phyloP scores from a whole-genome alignment of 805 yeast genomes.

The Starmera pachycereana region DNA sequence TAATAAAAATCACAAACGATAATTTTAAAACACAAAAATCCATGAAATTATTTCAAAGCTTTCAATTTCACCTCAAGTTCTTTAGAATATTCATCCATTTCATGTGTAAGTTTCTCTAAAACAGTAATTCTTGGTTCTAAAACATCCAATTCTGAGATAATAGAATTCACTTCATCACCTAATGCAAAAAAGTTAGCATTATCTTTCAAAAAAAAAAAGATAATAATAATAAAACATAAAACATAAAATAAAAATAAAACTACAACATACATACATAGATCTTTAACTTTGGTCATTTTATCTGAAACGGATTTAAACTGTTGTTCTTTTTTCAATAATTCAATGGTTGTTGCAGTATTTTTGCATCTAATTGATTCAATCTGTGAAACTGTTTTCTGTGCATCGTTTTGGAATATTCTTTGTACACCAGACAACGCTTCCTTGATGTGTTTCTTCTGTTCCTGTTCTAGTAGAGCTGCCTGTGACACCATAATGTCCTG shows the following conservation, averaged over 20 bases:
- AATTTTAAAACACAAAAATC: no score
- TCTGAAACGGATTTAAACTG: background rate
- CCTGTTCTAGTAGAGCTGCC: background rate
- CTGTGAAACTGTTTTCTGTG: constrained; percentile 19
- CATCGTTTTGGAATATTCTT: constrained; percentile 25
- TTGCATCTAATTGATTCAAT: background rate
- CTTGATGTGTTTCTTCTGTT: constrained; percentile 1
- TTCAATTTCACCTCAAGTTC: constrained; percentile 39
- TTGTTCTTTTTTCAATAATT: background rate
- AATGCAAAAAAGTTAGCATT: background rate
- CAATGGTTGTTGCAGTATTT: background rate
- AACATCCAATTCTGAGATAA: constrained; percentile 9
- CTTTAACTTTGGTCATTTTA: background rate
- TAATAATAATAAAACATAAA: background rate
- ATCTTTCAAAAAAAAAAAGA: background rate
- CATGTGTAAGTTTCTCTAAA: constrained; percentile 37
- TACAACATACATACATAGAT: background rate
- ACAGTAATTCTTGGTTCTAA: constrained; percentile 28
- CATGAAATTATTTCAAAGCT: no score
- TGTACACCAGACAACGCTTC: constrained; percentile 22
- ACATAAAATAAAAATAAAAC: no score
- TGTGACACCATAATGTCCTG: background rate
- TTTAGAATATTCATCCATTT: constrained; percentile 51
- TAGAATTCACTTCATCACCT: background rate
- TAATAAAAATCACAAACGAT: no score